phyloP scores from a whole-genome alignment of 2,329 filamentous ascomycete genomes.

The Penicillium paneum region DNA sequence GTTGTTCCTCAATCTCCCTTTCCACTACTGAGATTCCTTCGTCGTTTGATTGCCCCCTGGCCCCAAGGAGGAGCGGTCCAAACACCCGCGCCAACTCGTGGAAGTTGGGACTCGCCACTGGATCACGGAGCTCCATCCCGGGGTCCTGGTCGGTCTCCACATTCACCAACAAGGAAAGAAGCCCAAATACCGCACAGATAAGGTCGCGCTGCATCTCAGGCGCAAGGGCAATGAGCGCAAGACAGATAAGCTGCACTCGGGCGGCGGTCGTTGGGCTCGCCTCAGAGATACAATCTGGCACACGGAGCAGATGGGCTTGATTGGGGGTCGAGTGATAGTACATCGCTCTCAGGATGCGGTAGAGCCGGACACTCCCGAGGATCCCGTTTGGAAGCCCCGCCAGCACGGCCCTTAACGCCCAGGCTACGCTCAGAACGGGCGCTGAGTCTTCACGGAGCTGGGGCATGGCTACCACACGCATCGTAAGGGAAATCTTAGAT shows the following conservation, averaged over 20 bases:
- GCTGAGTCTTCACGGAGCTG: conserved; percentile 16
- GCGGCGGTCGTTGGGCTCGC: conserved; percentile 19
- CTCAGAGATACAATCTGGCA: conserved; percentile 21
- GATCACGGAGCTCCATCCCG: conserved; percentile 15
- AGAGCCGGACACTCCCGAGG: conserved; percentile 37
- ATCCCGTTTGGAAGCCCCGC: conserved; percentile 40
- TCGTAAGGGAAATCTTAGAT: conserved; percentile 33
- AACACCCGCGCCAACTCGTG: conserved; percentile 33
- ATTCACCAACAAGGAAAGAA: conserved; percentile 33
- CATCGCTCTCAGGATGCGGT: conserved; percentile 31
- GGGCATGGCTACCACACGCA: conserved; percentile 34
- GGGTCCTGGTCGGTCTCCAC: conserved; percentile 18
- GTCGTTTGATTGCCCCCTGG: conserved; percentile 6
- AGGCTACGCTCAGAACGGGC: conserved; percentile 34
- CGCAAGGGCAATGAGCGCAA: conserved; percentile 38
- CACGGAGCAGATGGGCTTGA: conserved; percentile 8
- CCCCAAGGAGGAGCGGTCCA: conserved; percentile 33
- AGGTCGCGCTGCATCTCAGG: conserved; percentile 40
- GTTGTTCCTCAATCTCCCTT: conserved; percentile 27
- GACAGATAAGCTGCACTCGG: conserved; percentile 34
- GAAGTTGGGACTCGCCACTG: conserved; percentile 23
- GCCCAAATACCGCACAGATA: conserved; percentile 41
- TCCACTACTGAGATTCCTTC: conserved; percentile 17
- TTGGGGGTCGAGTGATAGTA: conserved; percentile 21
- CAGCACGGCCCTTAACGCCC: conserved; percentile 36